phyloP scores from a whole-genome alignment of 2,329 filamentous ascomycete species.

The Trichoderma pleuroti region DNA sequence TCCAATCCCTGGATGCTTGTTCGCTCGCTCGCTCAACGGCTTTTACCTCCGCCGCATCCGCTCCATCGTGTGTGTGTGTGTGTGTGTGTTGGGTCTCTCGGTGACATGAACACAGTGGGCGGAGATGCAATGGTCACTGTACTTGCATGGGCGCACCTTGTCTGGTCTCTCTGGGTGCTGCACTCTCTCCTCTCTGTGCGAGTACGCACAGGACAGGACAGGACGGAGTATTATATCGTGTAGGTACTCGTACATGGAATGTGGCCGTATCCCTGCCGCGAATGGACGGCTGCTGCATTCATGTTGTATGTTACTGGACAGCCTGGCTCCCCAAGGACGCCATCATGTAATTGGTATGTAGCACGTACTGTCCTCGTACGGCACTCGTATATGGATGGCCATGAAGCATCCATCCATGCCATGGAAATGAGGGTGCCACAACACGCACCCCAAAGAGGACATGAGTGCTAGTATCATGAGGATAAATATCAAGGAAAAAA shows the following conservation, averaged over 20 bases:
- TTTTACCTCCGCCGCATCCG: background rate
- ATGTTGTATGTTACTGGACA: too few relatives aligned
- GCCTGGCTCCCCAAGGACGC: background rate
- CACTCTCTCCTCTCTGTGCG: too few relatives aligned
- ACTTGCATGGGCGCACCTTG: background rate
- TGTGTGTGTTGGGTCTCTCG: background rate
- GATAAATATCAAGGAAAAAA: background rate
- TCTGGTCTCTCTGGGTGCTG: background rate
- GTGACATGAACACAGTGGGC: background rate
- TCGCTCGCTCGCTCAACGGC: background rate
- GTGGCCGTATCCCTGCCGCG: background rate
- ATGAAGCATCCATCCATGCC: background rate
- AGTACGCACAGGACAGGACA: too few relatives aligned
- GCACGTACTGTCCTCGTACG: background rate
- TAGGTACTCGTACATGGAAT: too few relatives aligned
- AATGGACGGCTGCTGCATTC: background rate
- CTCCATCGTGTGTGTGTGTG: background rate
- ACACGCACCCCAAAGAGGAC: too few relatives aligned
- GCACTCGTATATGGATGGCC: background rate
- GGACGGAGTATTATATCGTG: background rate
- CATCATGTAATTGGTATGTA: background rate
- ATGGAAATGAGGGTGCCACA: background rate
- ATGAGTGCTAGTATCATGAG: too few relatives aligned
- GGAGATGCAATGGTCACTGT: background rate
- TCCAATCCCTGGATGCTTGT: background rate